Evolutionary conservation across 371 early-diverging fungal species (phyloP).

Genomic region (Rhizopus stolonifer): DNA sequence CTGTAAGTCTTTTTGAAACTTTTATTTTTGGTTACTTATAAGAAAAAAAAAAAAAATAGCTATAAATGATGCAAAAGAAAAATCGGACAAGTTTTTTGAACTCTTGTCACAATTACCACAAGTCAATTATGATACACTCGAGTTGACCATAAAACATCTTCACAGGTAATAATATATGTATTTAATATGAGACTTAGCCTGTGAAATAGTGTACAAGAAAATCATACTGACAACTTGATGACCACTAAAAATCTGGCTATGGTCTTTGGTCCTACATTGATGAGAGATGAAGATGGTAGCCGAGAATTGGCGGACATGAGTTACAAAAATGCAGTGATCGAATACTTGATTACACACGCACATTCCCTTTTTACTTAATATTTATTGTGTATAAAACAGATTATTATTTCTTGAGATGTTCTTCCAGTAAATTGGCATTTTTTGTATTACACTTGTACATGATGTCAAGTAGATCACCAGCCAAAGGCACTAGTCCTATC

Average conservation of each 20-base stretch:
- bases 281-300: conserved; percentile 67
- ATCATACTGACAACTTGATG: conserved; percentile 76
- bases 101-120: conserved; percentile 38
- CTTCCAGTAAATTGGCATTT: conserved; percentile 36
- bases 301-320: conserved; percentile 80
- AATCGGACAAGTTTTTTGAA: conserved; percentile 25
- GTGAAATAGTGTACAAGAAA: conserved; percentile 61
- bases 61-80: conserved; percentile 21
- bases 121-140: conserved; percentile 49
- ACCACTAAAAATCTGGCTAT: conserved; percentile 84
- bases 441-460: conserved; percentile 45
- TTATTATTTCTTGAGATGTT: conserved; percentile 15
- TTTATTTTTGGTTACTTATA: neutral
- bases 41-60: too few relatives aligned
- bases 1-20: conserved; percentile 31
- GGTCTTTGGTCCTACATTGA: conserved; percentile 90
- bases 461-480: conserved; percentile 47
- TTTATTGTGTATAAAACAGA: too few relatives aligned
- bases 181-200: too few relatives aligned
- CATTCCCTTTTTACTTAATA: conserved; percentile 40
- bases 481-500: conserved; percentile 48
- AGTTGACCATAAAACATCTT: conserved; percentile 34
- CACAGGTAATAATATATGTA: conserved; percentile 25
- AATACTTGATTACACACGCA: conserved; percentile 53
- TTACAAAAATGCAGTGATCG: conserved; percentile 73